Conservation (phyloP, 257 asterid species). For the Eustoma russellianum region DNA sequence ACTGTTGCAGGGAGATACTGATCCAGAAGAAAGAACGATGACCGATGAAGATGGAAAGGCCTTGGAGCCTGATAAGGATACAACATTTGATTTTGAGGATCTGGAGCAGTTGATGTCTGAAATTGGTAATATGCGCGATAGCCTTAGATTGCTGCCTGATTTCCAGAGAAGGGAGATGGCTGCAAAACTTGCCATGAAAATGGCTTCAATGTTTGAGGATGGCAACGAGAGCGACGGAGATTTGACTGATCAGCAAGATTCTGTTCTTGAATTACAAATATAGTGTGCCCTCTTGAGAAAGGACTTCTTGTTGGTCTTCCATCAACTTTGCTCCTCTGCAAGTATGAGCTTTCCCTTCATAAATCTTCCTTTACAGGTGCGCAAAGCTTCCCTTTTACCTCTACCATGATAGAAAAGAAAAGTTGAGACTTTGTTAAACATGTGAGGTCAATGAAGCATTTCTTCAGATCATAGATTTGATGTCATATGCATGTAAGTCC, state of each 20-base stretch:
- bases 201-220: conserved; percentile 91
- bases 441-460: too few relatives aligned
- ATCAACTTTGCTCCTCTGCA: too few relatives aligned
- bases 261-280: too few relatives aligned
- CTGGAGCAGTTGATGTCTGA: conserved; percentile 81
- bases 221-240: conserved; percentile 66
- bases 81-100: conserved; percentile 52
- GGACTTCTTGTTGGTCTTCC: too few relatives aligned
- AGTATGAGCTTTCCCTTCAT: too few relatives aligned
- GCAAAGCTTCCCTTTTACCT: too few relatives aligned
- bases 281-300: too few relatives aligned
- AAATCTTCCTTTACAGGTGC: too few relatives aligned
- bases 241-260: conserved; percentile 16
- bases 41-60: conserved; percentile 20
- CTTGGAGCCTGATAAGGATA: conserved; percentile 36
- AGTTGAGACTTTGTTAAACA: too few relatives aligned
- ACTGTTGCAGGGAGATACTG: conserved; percentile 21
- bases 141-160: conserved; percentile 82
- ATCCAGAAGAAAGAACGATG: conserved; percentile 22
- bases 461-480: too few relatives aligned
- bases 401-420: too few relatives aligned
- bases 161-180: conserved; percentile 97
- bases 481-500: too few relatives aligned
- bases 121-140: conserved; percentile 69
- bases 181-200: conserved; percentile 85